Conservation (phyloP, 2,329 filamentous ascomycete species). For the Plectosphaerella sp. region DNA sequence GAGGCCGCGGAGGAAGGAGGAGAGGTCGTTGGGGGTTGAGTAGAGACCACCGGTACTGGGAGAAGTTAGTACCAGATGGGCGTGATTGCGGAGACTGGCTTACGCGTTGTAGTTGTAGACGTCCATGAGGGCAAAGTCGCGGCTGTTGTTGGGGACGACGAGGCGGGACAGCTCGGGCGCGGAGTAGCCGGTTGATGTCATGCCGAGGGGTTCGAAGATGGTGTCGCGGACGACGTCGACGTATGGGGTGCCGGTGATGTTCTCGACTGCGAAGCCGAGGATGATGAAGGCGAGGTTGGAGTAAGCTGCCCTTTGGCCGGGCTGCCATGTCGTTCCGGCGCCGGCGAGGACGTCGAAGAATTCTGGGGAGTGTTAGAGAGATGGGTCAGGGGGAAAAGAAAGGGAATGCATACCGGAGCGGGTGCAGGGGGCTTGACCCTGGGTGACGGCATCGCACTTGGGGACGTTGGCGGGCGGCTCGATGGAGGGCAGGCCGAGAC, state of each 20-base stretch:
- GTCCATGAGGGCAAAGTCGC: conserved; percentile 27
- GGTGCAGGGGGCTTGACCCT: conserved; percentile 6
- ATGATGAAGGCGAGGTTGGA: conserved; percentile 17
- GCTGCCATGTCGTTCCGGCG: conserved; percentile 11
- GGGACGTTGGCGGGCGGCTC: conserved; percentile 6
- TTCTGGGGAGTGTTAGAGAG: conserved; percentile 6
- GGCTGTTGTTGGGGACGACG: conserved; percentile 29
- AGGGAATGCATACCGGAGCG: not conserved
- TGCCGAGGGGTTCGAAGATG: conserved; percentile 35
- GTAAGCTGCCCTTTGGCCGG: conserved; percentile 13
- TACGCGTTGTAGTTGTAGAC: conserved; percentile 27
- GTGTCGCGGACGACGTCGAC: conserved; percentile 23
- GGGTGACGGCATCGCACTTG: conserved; percentile 9
- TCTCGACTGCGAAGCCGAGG: conserved; percentile 15
- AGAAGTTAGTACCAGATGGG: conserved; percentile 15
- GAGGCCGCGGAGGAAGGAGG: conserved; percentile 35
- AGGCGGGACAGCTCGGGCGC: conserved; percentile 19
- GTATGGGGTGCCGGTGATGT: conserved; percentile 13
- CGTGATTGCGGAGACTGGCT: conserved; percentile 12
- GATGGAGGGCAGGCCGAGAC: conserved; percentile 8
- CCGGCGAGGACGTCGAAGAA: conserved; percentile 12
- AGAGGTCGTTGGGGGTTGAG: conserved; percentile 36
- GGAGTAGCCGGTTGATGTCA: conserved; percentile 33
- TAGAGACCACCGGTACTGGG: conserved; percentile 36
- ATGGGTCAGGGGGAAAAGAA: not conserved